Percentiles rank a stretch among this genome's conserved stretches.
These are phyloP conservation scores for Scedosporium minutisporum DNA, from an alignment of 2,329 filamentous ascomycete species.

Conservation along the genomic window DNA sequence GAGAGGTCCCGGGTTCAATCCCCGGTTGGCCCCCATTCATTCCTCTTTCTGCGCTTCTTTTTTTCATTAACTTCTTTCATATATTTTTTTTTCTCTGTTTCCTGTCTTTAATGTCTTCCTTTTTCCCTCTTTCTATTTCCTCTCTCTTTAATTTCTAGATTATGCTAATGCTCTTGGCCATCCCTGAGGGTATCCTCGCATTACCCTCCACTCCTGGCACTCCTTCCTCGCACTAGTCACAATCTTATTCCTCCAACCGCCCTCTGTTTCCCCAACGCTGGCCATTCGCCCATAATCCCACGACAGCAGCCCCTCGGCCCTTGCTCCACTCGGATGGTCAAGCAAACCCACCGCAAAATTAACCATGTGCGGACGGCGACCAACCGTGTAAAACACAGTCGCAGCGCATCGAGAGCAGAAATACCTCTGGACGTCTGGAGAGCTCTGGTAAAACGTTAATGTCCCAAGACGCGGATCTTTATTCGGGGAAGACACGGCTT, in stretches of 20 bases:
- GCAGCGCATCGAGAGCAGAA: constrained; percentile 40
- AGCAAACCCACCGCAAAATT: constrained; percentile 36
- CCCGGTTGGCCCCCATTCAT: neutral
- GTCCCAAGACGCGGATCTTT: constrained; percentile 31
- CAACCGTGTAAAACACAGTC: constrained; percentile 32
- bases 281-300: constrained; percentile 28
- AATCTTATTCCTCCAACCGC: constrained; percentile 30
- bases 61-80: too few species aligned
- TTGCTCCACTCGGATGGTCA: constrained; percentile 29
- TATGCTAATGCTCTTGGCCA: neutral
- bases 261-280: constrained; percentile 23
- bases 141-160: neutral
- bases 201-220: constrained; percentile 23
- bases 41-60: too few species aligned
- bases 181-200: constrained; percentile 3
- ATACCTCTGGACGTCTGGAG: constrained; percentile 33
- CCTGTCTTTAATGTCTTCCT: too few species aligned
- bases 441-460: constrained; percentile 31
- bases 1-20: neutral
- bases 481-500: constrained; percentile 16
- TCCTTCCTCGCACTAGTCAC: constrained; percentile 20
- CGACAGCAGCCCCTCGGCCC: constrained; percentile 31
- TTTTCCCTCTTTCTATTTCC: too few species aligned
- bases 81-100: too few species aligned
- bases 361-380: constrained; percentile 26